These are phyloP conservation scores for Drechslerella stenobrocha DNA, from an alignment of 2,329 filamentous ascomycete genomes.

Conservation along the genomic window DNA sequence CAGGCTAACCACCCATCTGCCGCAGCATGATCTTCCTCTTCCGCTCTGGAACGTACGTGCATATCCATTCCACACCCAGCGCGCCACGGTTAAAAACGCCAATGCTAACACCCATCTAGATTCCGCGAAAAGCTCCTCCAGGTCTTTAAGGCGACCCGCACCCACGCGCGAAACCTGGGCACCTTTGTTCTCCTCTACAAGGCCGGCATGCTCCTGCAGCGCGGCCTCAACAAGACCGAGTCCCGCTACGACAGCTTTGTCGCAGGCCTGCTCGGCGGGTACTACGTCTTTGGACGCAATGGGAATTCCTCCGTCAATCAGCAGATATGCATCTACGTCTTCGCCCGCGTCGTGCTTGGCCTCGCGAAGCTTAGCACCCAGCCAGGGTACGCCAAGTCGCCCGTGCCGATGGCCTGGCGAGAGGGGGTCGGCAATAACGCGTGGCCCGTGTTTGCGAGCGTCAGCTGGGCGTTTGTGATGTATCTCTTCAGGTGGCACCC, in stretches of 20 bases:
- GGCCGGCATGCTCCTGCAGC: constrained; percentile 72
- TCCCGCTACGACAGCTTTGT: constrained; percentile 78
- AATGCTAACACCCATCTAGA: constrained; percentile 8
- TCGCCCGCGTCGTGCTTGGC: constrained; percentile 83
- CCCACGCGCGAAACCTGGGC: constrained; percentile 88
- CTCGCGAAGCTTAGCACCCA: constrained; percentile 78
- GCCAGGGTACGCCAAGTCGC: constrained; percentile 51
- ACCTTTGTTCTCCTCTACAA: constrained; percentile 93
- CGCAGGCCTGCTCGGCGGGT: constrained; percentile 84
- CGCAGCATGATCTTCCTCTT: constrained; percentile 92
- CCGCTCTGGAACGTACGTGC: constrained; percentile 78
- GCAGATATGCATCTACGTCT: constrained; percentile 98
- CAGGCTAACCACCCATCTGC: constrained; percentile 9
- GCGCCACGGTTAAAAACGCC: background rate
- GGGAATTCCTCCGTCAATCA: constrained; percentile 81
- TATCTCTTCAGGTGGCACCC: constrained; percentile 91
- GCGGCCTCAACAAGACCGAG: constrained; percentile 60
- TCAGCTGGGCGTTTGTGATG: constrained; percentile 95
- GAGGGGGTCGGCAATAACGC: constrained; percentile 61
- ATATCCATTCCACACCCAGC: constrained; percentile 21
- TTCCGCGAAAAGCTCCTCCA: constrained; percentile 76
- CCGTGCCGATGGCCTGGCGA: constrained; percentile 22
- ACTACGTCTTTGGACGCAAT: constrained; percentile 82
- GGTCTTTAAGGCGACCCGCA: constrained; percentile 81
- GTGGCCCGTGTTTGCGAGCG: constrained; percentile 88